phyloP scores from a whole-genome alignment of 2,329 filamentous ascomycete genomes.

The Alternaria alternata region DNA sequence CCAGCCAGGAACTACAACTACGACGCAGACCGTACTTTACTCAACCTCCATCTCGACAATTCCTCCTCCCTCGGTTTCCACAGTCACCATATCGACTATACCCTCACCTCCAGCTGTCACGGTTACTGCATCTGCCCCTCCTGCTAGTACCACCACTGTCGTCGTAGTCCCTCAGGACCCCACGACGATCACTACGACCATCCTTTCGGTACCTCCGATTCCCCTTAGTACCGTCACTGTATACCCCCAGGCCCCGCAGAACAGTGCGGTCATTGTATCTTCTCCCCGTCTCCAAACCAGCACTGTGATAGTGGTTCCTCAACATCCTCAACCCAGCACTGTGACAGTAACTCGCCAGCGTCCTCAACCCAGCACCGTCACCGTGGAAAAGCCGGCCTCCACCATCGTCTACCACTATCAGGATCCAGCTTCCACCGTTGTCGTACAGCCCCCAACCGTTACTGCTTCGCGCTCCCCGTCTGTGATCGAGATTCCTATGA shows the following conservation, averaged over 20 bases:
- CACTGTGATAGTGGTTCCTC: neutral
- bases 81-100: neutral
- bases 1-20: neutral
- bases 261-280: neutral
- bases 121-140: neutral
- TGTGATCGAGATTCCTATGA: neutral
- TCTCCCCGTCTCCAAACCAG: neutral
- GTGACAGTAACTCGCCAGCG: neutral
- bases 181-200: neutral
- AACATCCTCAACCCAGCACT: neutral
- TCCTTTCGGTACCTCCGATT: neutral
- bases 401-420: neutral
- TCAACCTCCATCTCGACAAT: neutral
- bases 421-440: neutral
- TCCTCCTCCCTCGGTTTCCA: neutral
- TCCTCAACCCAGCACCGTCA: neutral
- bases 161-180: neutral
- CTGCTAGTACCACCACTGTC: neutral
- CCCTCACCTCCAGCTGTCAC: neutral
- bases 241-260: no score
- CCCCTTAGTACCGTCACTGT: neutral
- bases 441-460: conserved; percentile 2
- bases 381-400: neutral
- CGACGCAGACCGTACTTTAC: neutral
- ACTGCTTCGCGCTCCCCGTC: neutral